phyloP scores from a whole-genome alignment of 805 yeast genomes.

The Wickerhamomyces bovis region DNA sequence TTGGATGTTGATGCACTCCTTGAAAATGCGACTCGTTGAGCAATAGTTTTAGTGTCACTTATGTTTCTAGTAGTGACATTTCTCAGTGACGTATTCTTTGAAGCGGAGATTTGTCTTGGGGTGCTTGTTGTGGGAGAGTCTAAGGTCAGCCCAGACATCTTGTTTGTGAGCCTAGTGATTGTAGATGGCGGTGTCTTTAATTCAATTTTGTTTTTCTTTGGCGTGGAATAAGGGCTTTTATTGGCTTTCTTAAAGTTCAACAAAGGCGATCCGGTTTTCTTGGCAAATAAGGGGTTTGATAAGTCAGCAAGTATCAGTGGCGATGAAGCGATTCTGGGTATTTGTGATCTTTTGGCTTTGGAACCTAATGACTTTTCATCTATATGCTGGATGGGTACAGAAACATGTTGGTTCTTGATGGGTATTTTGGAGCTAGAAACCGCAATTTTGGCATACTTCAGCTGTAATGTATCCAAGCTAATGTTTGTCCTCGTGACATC shows the following conservation, averaged over 20 bases:
- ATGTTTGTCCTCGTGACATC: not conserved
- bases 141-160: slow-evolving; percentile 10
- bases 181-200: slow-evolving; percentile 15
- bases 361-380: slow-evolving; percentile 12
- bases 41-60: not conserved
- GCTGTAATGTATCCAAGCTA: slow-evolving; percentile 6
- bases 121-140: slow-evolving; percentile 4
- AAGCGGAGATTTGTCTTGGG: not conserved
- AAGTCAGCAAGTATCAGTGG: slow-evolving; percentile 6
- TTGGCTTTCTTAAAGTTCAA: not conserved
- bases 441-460: slow-evolving; percentile 7
- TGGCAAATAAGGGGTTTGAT: not conserved
- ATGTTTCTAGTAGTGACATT: no score
- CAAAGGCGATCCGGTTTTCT: not conserved
- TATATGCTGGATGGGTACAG: slow-evolving; percentile 14
- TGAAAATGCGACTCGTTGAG: not conserved
- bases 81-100: not conserved
- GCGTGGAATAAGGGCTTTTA: not conserved
- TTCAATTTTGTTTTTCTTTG: not conserved
- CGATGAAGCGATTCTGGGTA: slow-evolving; percentile 20
- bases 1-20: not conserved
- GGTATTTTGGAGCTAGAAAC: slow-evolving; percentile 17
- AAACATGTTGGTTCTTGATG: slow-evolving; percentile 15
- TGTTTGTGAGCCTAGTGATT: slow-evolving; percentile 12
- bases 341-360: slow-evolving; percentile 11